Evolutionary conservation across 2,329 filamentous ascomycete species (phyloP), one percentile per base, ranked within the genome.

Genomic region (Ploettnerulaceae sp.): DNA sequence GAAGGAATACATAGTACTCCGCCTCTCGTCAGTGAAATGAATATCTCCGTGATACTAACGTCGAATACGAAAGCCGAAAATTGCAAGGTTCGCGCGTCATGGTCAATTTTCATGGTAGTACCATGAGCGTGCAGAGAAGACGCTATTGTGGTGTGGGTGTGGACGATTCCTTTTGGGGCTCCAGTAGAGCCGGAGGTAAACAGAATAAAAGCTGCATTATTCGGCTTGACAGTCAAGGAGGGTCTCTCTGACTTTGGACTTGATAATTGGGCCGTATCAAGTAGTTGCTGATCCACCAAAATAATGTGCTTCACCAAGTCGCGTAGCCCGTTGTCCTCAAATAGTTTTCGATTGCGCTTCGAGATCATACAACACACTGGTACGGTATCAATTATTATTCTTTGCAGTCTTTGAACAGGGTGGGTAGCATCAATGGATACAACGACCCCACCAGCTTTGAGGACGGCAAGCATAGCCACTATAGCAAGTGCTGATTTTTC

Each of bases 171-270:
- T 52, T 73, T 73, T 0, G 70, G 70, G 2, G 54, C 60, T 2
- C 71, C 70, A 1, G 69, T 71, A 4, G 65, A 66, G 0, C 70
- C 70, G 1, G 69, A 72, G 0, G 71, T 73, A 47, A 71, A 73
- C 36, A 65, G 67, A 0, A 73, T 21, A 45, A 69, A 74, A n/a
- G 45, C 44, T 2, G 40, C 42, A 29, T 49, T 46, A 11, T 25
- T 36, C 8, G 52, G 38, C 17, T 20, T 14, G 14, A 42, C 28
- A 25, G 8, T 21, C 7, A 20, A 12, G 14, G 12, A 39, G 3
- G 21, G 26, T 5, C 26, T 32, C 6, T 3, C 21, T n/a, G 25
- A 32, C 11, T 17, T 40, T 34, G 9, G 7, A 17, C 21, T 15
- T 5, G 18, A 20, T 22, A 29, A n/a, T 18, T 20, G 4, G 8